These are phyloP conservation scores for Zhuliangozyma parablackwelliae DNA, from an alignment of 1,139 yeast species.

Conservation along the genomic window DNA sequence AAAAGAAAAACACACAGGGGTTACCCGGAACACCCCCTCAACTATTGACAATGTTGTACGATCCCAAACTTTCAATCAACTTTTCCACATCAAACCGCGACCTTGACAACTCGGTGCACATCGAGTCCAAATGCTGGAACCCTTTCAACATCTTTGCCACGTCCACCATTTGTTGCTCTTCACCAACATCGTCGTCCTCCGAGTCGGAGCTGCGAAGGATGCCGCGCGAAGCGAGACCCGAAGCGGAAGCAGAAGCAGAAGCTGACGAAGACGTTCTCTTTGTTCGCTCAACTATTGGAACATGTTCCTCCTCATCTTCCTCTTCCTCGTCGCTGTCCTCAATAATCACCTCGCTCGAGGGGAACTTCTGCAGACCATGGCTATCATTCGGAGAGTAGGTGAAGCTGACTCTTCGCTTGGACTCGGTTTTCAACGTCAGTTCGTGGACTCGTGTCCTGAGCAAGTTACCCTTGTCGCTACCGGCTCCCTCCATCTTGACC, in stretches of 20 bases:
- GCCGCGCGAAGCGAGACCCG: background rate
- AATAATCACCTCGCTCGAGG: constrained; percentile 10
- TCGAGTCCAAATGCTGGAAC: constrained; percentile 64
- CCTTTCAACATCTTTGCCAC: constrained; percentile 49
- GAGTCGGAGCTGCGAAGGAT: constrained; percentile 6
- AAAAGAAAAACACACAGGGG: background rate
- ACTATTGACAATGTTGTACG: constrained; percentile 39
- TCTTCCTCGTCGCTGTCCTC: constrained; percentile 8
- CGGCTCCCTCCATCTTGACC: constrained; percentile 2
- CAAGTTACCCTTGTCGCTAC: constrained; percentile 12
- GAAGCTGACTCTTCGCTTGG: constrained; percentile 31
- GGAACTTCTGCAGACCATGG: constrained; percentile 1
- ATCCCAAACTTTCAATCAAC: constrained; percentile 42
- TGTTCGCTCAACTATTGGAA: constrained; percentile 4
- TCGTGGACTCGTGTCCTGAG: constrained; percentile 27
- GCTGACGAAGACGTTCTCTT: constrained; percentile 8
- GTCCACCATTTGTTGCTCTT: constrained; percentile 23
- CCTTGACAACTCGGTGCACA: constrained; percentile 63
- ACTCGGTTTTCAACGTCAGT: constrained; percentile 21
- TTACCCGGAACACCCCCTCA: constrained; percentile 9
- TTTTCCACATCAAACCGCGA: constrained; percentile 53
- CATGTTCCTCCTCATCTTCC: background rate
- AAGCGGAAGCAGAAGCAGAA: background rate
- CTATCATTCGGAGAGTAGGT: constrained; percentile 14
- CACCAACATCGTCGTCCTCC: constrained; percentile 14